phyloP scores from a whole-genome alignment of 2,329 filamentous ascomycete genomes.

The Apiospora phragmitis region DNA sequence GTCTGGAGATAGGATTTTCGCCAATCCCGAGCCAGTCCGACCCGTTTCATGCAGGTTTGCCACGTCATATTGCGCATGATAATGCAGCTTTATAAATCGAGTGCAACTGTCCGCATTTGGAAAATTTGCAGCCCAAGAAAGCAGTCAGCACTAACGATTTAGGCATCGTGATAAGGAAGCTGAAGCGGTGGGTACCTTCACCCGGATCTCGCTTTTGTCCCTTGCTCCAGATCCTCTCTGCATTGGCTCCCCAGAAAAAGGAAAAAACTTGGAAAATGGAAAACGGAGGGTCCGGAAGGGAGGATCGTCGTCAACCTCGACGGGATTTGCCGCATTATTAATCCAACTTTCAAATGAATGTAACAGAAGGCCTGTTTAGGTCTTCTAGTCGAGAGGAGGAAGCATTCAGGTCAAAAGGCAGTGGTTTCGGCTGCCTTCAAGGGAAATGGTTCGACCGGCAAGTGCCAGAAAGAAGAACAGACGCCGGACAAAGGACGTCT shows the following conservation, averaged over 20 bases:
- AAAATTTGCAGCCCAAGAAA: neutral
- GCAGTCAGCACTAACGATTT: neutral
- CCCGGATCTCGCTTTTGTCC: neutral
- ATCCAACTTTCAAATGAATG: neutral
- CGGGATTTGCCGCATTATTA: neutral
- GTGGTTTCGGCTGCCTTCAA: neutral
- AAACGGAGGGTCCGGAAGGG: neutral
- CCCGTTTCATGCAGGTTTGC: neutral
- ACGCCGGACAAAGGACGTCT: neutral
- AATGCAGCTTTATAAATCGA: neutral
- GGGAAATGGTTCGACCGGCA: neutral
- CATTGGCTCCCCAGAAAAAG: neutral
- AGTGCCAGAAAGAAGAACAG: neutral
- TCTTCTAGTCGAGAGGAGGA: neutral
- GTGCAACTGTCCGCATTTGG: neutral
- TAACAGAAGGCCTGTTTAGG: neutral
- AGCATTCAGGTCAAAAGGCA: neutral
- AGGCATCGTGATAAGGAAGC: neutral
- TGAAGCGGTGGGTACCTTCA: neutral
- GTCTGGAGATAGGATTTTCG: conserved; percentile 33
- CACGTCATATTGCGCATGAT: neutral
- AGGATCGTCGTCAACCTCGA: neutral
- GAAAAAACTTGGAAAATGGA: neutral
- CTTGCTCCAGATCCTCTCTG: neutral
- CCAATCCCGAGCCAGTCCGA: neutral